Percentiles rank a stretch among this genome's conserved stretches.
Evolutionary conservation across 495 filamentous ascomycete genomes (phyloP).

Genomic region (Durotheca rogersii): DNA sequence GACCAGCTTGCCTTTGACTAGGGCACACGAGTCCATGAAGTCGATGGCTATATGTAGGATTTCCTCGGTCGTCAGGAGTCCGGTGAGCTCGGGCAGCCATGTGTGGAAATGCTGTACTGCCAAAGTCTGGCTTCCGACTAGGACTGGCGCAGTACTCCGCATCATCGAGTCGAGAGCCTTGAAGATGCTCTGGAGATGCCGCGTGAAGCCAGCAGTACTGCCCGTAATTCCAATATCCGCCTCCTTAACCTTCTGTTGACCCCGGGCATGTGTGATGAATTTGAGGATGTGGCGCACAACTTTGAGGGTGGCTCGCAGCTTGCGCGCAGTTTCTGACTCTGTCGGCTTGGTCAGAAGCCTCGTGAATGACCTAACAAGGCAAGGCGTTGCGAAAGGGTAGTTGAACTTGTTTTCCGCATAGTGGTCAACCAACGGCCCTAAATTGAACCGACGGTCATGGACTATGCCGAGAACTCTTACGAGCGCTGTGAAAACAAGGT

Average conservation of each 20-base stretch:
- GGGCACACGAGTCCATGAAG: slow-evolving; percentile 87
- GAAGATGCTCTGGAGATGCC: slow-evolving; percentile 84
- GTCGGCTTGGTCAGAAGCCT: slow-evolving; percentile 75
- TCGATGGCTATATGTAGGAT: slow-evolving; percentile 88
- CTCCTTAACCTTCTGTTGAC: slow-evolving; percentile 85
- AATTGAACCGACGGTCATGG: slow-evolving; percentile 89
- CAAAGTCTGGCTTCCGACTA: slow-evolving; percentile 91
- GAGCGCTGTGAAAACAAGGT: slow-evolving; percentile 86
- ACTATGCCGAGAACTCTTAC: slow-evolving; percentile 90
- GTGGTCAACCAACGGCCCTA: slow-evolving; percentile 84
- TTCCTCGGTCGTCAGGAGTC: slow-evolving; percentile 75
- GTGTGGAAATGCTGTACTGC: slow-evolving; percentile 96
- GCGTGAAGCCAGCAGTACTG: slow-evolving; percentile 71
- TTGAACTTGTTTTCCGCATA: slow-evolving; percentile 90
- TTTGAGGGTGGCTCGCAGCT: slow-evolving; percentile 89
- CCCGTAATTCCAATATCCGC: slow-evolving; percentile 85
- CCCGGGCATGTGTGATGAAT: slow-evolving; percentile 88
- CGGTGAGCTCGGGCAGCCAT: slow-evolving; percentile 86
- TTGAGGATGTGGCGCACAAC: slow-evolving; percentile 90
- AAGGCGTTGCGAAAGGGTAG: slow-evolving; percentile 91
- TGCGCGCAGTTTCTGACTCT: slow-evolving; percentile 76
- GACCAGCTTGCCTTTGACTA: slow-evolving; percentile 89
- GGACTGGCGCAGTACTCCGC: slow-evolving; percentile 76
- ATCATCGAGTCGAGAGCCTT: slow-evolving; percentile 85
- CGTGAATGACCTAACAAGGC: slow-evolving; percentile 82